Conservation (phyloP, 768 basidiomycete species). For the Lentinus tigrinus region DNA sequence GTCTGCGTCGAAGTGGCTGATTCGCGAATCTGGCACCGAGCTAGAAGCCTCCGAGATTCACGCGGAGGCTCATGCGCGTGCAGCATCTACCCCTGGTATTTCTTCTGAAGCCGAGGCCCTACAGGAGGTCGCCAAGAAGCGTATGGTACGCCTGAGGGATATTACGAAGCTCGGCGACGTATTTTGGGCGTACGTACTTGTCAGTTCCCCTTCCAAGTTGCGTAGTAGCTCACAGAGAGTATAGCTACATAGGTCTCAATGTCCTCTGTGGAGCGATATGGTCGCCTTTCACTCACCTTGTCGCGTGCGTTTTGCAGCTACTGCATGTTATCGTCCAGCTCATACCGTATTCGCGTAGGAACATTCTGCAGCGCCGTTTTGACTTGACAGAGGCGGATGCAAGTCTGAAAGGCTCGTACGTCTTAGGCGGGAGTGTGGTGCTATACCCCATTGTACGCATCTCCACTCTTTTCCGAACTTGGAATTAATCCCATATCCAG, state of each 20-base stretch:
- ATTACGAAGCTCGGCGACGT: slow-evolving; percentile 70
- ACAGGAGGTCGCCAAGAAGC: slow-evolving; percentile 64
- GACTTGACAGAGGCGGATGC: slow-evolving; percentile 57
- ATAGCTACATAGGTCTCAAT: slow-evolving; percentile 73
- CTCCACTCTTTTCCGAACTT: neutral
- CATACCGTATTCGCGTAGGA: slow-evolving; percentile 39
- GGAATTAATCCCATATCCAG: slow-evolving; percentile 30
- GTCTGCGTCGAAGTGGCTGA: slow-evolving; percentile 59
- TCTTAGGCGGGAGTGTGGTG: slow-evolving; percentile 66
- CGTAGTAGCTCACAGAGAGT: neutral
- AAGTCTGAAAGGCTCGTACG: slow-evolving; percentile 64
- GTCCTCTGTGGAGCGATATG: slow-evolving; percentile 75
- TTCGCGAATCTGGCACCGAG: slow-evolving; percentile 57
- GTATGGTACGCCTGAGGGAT: slow-evolving; percentile 56
- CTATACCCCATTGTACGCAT: slow-evolving; percentile 65
- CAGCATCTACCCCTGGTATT: slow-evolving; percentile 22
- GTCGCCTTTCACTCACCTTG: slow-evolving; percentile 76
- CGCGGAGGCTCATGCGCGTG: slow-evolving; percentile 44
- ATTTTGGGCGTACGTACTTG: slow-evolving; percentile 65
- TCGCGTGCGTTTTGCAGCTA: slow-evolving; percentile 49
- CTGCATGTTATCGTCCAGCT: neutral
- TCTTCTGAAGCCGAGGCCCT: slow-evolving; percentile 62
- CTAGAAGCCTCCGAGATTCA: slow-evolving; percentile 63
- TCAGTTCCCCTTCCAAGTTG: neutral
- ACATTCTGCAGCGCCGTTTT: slow-evolving; percentile 71